Evolutionary conservation across 805 yeast species (phyloP).

Genomic region (Ogataea degrootiae): DNA sequence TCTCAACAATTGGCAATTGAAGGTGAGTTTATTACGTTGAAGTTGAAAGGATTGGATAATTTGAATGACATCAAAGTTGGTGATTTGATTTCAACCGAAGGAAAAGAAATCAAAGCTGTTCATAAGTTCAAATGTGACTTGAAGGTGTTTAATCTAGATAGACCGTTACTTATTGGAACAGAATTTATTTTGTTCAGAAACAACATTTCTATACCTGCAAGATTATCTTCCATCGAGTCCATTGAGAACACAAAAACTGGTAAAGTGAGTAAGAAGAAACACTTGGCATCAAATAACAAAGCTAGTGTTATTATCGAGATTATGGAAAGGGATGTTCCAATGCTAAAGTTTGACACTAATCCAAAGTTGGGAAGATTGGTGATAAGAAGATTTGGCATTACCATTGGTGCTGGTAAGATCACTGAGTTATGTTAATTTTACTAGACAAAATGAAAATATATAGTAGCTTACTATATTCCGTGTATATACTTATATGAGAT

Average conservation of each 20-base stretch:
- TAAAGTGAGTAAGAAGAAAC: conserved; percentile 49
- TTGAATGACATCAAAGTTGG: conserved; percentile 52
- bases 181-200: conserved; percentile 76
- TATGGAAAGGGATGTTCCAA: conserved; percentile 44
- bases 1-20: conserved; percentile 37
- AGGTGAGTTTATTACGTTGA: conserved; percentile 52
- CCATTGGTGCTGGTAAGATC: conserved; percentile 49
- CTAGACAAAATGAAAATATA: background rate
- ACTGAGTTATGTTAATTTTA: conserved; percentile 7
- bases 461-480: background rate
- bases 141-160: conserved; percentile 56
- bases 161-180: conserved; percentile 78
- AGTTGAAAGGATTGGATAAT: conserved; percentile 31
- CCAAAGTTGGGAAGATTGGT: conserved; percentile 62
- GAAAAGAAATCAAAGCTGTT: conserved; percentile 35
- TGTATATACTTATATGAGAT: background rate
- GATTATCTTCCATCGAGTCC: conserved; percentile 44
- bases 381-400: conserved; percentile 61
- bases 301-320: conserved; percentile 57
- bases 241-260: conserved; percentile 26
- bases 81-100: conserved; percentile 49
- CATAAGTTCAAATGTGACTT: conserved; percentile 52
- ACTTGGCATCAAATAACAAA: conserved; percentile 53
- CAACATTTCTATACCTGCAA: conserved; percentile 66
- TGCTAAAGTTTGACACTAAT: conserved; percentile 44